Percentiles rank a stretch among this genome's conserved stretches.
Conservation (phyloP, 176 grass and related monocot species). For the Aegilops tauschii region DNA sequence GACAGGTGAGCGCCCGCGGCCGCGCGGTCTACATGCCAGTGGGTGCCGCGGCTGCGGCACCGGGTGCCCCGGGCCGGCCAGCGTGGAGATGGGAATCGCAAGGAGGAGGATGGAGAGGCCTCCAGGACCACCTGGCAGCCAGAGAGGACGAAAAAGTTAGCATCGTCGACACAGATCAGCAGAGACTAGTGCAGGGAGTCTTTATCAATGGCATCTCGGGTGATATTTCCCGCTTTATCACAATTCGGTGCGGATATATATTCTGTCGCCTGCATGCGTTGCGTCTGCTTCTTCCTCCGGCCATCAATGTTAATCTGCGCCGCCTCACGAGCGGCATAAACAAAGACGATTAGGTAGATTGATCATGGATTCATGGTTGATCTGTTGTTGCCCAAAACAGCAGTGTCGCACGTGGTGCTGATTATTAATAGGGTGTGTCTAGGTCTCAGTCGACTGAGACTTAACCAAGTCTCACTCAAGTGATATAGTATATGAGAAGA, state of each 20-base stretch:
- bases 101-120: background rate
- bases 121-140: background rate
- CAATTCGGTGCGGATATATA: conserved; percentile 5
- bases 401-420: background rate
- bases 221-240: conserved; percentile 11
- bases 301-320: background rate
- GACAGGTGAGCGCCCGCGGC: conserved; percentile 24
- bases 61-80: conserved; percentile 1
- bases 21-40: conserved; percentile 4
- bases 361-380: background rate
- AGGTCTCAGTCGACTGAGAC: too few species aligned
- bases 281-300: background rate
- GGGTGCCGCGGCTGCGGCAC: background rate
- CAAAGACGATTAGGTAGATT: background rate
- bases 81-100: conserved; percentile 23
- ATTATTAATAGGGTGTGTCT: background rate
- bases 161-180: background rate
- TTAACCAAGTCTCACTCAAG: too few species aligned
- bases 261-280: background rate
- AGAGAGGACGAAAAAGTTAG: background rate
- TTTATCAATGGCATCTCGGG: conserved; percentile 16
- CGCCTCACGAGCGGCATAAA: background rate
- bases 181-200: background rate
- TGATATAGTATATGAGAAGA: too few species aligned
- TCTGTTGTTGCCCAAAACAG: background rate